Percentiles rank a stretch among this genome's conserved stretches.
Conservation (phyloP, 1,284 basidiomycete species). For the Abortiporus biennis region DNA sequence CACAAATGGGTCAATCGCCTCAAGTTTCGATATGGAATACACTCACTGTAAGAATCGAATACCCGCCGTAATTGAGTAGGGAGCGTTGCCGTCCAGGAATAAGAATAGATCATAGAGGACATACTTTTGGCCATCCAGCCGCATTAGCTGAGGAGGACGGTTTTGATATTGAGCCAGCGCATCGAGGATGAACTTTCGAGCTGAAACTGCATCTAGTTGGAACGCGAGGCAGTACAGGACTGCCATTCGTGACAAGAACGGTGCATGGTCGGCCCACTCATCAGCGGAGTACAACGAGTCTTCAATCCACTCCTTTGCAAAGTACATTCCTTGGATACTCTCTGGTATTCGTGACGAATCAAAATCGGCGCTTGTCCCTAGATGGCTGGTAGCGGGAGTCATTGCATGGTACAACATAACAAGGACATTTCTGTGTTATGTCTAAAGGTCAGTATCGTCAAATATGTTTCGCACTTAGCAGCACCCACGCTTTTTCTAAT, state of each 20-base stretch:
- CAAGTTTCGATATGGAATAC: neutral
- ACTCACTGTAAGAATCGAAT: slow-evolving; percentile 19
- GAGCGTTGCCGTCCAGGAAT: slow-evolving; percentile 17
- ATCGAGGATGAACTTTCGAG: slow-evolving; percentile 13
- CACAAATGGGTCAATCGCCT: neutral
- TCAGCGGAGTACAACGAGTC: slow-evolving; percentile 26
- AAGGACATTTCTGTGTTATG: slow-evolving; percentile 17
- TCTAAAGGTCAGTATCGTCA: neutral
- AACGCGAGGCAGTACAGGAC: slow-evolving; percentile 16
- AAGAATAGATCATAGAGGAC: slow-evolving; percentile 32
- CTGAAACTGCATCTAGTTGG: slow-evolving; percentile 14
- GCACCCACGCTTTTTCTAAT: slow-evolving; percentile 14
- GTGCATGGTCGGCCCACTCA: neutral
- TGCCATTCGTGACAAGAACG: slow-evolving; percentile 18
- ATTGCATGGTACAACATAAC: slow-evolving; percentile 17
- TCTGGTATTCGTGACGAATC: slow-evolving; percentile 30
- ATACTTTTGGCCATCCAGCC: slow-evolving; percentile 18
- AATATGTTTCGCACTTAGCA: neutral
- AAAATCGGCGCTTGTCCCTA: slow-evolving; percentile 24
- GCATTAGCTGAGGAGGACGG: neutral
- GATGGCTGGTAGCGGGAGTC: slow-evolving; percentile 15
- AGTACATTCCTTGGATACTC: slow-evolving; percentile 24
- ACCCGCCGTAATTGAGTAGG: slow-evolving; percentile 22
- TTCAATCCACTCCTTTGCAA: slow-evolving; percentile 35
- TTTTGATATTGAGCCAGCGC: slow-evolving; percentile 12